phyloP scores from a whole-genome alignment of 768 basidiomycete genomes.

The Rhizopogon vulgaris region DNA sequence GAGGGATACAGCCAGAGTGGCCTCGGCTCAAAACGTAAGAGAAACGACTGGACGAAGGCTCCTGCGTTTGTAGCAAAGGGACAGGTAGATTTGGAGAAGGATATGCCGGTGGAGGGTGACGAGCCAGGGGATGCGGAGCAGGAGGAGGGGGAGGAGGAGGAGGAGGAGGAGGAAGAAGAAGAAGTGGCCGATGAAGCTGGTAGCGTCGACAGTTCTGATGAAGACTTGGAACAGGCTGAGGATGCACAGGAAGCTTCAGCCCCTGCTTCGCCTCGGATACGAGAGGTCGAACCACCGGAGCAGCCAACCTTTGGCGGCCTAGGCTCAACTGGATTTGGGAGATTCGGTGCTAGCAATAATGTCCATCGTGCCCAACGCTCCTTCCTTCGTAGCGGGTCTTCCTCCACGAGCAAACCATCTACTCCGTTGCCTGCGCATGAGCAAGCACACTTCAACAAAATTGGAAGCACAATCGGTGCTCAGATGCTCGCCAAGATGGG shows the following conservation, averaged over 20 bases:
- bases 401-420: conserved; percentile 40
- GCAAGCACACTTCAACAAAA: conserved; percentile 72
- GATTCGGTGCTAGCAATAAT: conserved; percentile 24
- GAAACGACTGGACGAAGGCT: conserved; percentile 67
- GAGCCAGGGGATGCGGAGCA: too few species aligned
- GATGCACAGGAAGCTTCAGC: conserved; percentile 38
- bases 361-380: conserved; percentile 34
- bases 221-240: conserved; percentile 20
- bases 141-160: conserved; percentile 27
- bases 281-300: conserved; percentile 31
- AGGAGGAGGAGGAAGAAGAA: conserved; percentile 29
- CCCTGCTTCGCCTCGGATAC: conserved; percentile 51
- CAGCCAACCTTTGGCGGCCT: conserved; percentile 42
- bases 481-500: conserved; percentile 94
- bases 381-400: conserved; percentile 49
- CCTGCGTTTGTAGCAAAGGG: conserved; percentile 68
- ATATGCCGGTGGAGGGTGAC: conserved; percentile 31
- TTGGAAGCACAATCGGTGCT: conserved; percentile 76
- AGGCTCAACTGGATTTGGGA: conserved; percentile 22
- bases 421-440: conserved; percentile 59
- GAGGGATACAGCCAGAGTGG: conserved; percentile 31
- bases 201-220: conserved; percentile 21
- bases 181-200: conserved; percentile 21
- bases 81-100: conserved; percentile 34
- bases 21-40: conserved; percentile 29